Conservation (phyloP, 108 stramenopile species). For the Mediolabrus comicus region DNA sequence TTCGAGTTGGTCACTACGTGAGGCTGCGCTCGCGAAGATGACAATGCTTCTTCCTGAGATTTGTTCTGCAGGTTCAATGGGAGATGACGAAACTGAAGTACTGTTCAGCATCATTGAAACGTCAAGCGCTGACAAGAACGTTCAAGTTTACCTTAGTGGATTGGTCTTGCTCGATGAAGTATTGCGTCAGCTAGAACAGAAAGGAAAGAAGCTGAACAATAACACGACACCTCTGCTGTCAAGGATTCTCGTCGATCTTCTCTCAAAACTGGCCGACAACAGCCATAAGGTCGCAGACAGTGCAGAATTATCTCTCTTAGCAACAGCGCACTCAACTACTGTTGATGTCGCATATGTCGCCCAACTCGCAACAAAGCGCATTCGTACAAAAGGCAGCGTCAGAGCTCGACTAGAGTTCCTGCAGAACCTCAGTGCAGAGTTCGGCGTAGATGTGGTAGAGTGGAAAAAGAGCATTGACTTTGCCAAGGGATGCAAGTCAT, state of each 20-base stretch:
- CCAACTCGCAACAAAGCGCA: conserved; percentile 32
- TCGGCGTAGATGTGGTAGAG: conserved; percentile 14
- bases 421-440: conserved; percentile 36
- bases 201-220: conserved; percentile 4
- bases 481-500: conserved; percentile 17
- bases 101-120: conserved; percentile 30
- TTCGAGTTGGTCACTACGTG: conserved; percentile 55
- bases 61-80: background rate
- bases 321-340: conserved; percentile 30
- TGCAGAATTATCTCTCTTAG: conserved; percentile 41
- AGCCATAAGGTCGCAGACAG: conserved; percentile 41
- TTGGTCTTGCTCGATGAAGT: conserved; percentile 46
- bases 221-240: conserved; percentile 26
- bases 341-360: conserved; percentile 11
- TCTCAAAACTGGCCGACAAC: conserved; percentile 37
- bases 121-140: conserved; percentile 39
- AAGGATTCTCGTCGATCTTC: conserved; percentile 26
- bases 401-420: conserved; percentile 37
- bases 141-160: conserved; percentile 44
- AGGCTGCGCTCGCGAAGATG: conserved; percentile 54
- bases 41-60: conserved; percentile 35
- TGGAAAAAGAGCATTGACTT: conserved; percentile 37
- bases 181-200: conserved; percentile 32
- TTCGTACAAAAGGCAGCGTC: conserved; percentile 29
- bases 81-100: conserved; percentile 11